Conservation (phyloP, 345 rosid genomes). For the Eucalyptus cloeziana region DNA sequence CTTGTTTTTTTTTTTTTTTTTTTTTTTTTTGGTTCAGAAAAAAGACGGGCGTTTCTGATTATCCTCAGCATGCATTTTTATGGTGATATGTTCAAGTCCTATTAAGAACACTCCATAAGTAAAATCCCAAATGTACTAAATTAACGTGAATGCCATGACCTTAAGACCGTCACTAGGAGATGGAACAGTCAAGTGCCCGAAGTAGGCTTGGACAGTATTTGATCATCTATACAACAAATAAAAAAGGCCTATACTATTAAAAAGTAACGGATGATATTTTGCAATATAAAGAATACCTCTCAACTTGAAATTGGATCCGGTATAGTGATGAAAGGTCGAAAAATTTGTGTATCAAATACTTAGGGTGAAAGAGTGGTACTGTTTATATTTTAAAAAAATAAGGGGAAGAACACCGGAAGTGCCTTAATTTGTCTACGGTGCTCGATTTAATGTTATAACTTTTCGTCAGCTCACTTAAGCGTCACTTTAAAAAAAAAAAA, state of each 20-base stretch:
- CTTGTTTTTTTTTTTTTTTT: neutral
- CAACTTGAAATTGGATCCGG: neutral
- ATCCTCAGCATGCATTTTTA: neutral
- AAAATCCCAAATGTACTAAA: neutral
- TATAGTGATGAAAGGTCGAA: neutral
- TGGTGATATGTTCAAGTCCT: neutral
- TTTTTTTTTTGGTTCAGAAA: neutral
- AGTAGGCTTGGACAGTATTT: neutral
- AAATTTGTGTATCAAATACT: neutral
- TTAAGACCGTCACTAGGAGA: neutral
- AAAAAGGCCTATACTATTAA: neutral
- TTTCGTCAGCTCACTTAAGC: rapidly evolving
- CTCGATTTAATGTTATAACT: too few relatives aligned
- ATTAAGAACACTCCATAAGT: neutral
- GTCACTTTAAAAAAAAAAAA: too few relatives aligned
- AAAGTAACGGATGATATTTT: neutral
- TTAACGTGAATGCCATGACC: neutral
- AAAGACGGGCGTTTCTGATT: neutral
- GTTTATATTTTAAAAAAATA: neutral
- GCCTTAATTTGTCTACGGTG: too few relatives aligned
- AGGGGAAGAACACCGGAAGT: too few relatives aligned
- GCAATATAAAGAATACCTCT: neutral
- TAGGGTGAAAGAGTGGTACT: neutral
- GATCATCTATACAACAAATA: neutral
- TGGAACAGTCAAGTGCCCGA: neutral